Evolutionary conservation across 2,329 filamentous ascomycete genomes (phyloP).

Genomic region (Neofusicoccum laricinum): DNA sequence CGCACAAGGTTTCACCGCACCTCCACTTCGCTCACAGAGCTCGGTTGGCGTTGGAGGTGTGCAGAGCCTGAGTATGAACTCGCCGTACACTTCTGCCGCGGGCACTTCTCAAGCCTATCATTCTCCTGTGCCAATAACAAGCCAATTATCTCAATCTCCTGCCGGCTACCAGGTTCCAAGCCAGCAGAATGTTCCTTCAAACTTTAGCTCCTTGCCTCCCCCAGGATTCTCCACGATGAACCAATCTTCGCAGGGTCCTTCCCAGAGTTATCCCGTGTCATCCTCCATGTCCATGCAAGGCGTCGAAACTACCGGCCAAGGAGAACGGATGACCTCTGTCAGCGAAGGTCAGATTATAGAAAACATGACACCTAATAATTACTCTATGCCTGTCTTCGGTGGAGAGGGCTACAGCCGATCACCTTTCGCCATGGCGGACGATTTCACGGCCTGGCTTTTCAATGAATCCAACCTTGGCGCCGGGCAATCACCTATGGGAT

Average conservation of each 20-base stretch:
- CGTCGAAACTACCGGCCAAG: conserved; percentile 36
- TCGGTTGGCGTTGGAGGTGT: conserved; percentile 18
- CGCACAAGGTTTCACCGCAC: conserved; percentile 33
- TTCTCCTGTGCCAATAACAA: conserved; percentile 46
- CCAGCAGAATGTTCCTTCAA: conserved; percentile 59
- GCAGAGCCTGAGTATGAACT: conserved; percentile 26
- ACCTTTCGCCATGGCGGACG: conserved; percentile 82
- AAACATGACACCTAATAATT: conserved; percentile 46
- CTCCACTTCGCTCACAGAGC: conserved; percentile 35
- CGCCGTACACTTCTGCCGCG: conserved; percentile 33
- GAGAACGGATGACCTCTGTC: conserved; percentile 33
- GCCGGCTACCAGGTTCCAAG: conserved; percentile 55
- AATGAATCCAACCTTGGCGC: conserved; percentile 58
- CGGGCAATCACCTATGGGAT: conserved; percentile 38
- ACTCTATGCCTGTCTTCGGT: conserved; percentile 82
- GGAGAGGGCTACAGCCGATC: conserved; percentile 80
- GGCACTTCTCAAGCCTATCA: conserved; percentile 49
- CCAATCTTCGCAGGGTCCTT: conserved; percentile 24
- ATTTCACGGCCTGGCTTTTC: conserved; percentile 83
- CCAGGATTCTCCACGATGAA: conserved; percentile 50
- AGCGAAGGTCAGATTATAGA: conserved; percentile 40
- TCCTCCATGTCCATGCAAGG: conserved; percentile 29
- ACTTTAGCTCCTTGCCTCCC: conserved; percentile 59
- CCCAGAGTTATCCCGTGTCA: conserved; percentile 1
- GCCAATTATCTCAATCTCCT: conserved; percentile 32